Evolutionary conservation across 805 yeast species (phyloP).

Genomic region (Komagataella ulmi): DNA sequence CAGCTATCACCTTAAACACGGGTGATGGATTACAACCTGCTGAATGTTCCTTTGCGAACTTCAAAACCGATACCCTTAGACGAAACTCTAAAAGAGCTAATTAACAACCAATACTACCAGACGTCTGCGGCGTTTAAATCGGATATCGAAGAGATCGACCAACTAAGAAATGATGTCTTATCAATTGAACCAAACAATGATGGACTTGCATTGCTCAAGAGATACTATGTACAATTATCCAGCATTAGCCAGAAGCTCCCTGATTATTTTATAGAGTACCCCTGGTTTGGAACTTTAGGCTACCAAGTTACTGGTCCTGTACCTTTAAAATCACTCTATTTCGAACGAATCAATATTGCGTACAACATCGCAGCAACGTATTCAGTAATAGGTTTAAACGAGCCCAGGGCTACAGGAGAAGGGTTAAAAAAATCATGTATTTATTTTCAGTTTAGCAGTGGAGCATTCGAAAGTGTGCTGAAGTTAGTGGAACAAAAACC

Average conservation of each 20-base stretch:
- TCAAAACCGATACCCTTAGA: conserved; percentile 22
- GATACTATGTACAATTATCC: conserved; percentile 33
- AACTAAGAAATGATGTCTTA: conserved; percentile 27
- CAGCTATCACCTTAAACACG: background rate
- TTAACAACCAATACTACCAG: conserved; percentile 26
- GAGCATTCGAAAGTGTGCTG: conserved; percentile 34
- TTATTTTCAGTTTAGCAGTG: conserved; percentile 61
- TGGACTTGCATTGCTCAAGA: conserved; percentile 21
- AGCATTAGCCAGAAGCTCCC: conserved; percentile 48
- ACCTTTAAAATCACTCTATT: conserved; percentile 30
- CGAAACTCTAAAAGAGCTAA: conserved; percentile 17
- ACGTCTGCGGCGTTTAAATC: conserved; percentile 14
- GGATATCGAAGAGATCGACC: conserved; percentile 24
- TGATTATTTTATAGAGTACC: conserved; percentile 40
- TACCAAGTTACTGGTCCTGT: conserved; percentile 36
- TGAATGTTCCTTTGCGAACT: conserved; percentile 24
- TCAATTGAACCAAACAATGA: conserved; percentile 14
- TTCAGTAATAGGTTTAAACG: conserved; percentile 38
- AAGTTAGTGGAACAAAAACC: conserved; percentile 6
- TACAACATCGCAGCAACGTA: conserved; percentile 60
- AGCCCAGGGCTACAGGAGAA: conserved; percentile 30
- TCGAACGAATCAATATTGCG: conserved; percentile 49
- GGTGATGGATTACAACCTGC: conserved; percentile 15
- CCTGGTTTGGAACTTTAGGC: conserved; percentile 66
- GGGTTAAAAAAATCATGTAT: conserved; percentile 51